A percentile compares a stretch with the other conserved stretches of the same genome.
phyloP scores from a whole-genome alignment of 129 eudicot species.

The Lactuca sativa region DNA sequence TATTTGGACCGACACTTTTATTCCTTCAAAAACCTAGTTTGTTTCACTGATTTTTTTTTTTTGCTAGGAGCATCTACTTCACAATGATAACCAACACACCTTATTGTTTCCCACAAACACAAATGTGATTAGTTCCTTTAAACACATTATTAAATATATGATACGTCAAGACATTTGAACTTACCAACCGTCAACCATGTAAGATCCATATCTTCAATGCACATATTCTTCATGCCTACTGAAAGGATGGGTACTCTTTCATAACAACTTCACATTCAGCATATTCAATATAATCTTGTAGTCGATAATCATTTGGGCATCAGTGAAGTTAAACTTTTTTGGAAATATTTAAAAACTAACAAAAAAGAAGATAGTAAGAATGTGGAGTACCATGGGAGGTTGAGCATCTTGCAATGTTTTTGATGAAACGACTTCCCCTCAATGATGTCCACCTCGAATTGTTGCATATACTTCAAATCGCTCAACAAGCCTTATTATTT shows the following conservation, averaged over 20 bases:
- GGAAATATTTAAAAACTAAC: no score
- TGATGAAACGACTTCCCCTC: conserved; percentile 67
- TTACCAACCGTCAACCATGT: conserved; percentile 77
- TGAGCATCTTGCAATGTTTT: conserved; percentile 58
- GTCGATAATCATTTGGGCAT: conserved; percentile 1
- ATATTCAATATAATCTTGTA: conserved; percentile 65
- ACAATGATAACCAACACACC: conserved; percentile 73
- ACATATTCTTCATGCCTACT: conserved; percentile 77
- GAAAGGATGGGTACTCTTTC: conserved; percentile 62
- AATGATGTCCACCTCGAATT: conserved; percentile 75
- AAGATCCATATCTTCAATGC: conserved; percentile 70
- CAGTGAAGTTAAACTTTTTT: neutral
- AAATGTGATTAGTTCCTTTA: no score
- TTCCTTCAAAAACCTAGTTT: conserved; percentile 66
- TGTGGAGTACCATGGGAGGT: conserved; percentile 65
- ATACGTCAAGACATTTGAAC: conserved; percentile 1
- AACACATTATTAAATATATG: no score
- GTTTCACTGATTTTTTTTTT: no score
- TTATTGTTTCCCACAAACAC: neutral
- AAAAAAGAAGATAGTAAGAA: no score
- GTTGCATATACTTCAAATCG: conserved; percentile 67
- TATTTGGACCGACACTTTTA: conserved; percentile 65
- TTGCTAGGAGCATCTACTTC: conserved; percentile 65
- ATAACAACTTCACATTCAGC: conserved; percentile 77
- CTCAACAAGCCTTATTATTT: conserved; percentile 65